Evolutionary conservation across 2,329 filamentous ascomycete species (phyloP), one percentile per base, ranked within the genome.

Genomic region (Claviceps monticola): DNA sequence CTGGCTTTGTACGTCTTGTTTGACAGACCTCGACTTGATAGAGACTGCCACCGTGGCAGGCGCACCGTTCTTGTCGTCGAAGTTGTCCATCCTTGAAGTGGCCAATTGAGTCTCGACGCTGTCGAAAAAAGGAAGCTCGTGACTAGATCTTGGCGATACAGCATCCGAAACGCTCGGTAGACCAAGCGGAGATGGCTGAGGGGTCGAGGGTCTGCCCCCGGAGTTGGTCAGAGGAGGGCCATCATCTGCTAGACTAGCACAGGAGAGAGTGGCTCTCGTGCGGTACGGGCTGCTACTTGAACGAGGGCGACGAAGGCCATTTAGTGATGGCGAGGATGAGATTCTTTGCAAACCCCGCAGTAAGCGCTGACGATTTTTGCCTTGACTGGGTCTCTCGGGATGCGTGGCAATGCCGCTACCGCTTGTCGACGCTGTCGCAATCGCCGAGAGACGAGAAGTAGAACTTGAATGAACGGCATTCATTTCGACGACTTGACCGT

Each of bases 301-400:
- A 52, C 82, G 76, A 26, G 80, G 71, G 54, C 84, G 79, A 52
- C 80, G 76, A 51, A 82, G 66, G 53, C 78, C 78, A 42, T 77
- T 73, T 49, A 95, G 70, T 16, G 85, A 86, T 1, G 86, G 83
- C 6, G 84, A 88, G 0, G 88, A 95, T 11, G 86, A 83, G 61
- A 94, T 91, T 53, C 87, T 83, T 56, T 91, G 84, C 48, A 95
- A 75, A 36, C 83, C 80, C 56, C 82, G 81, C 17, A 94, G 71
- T 37, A 95, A 68, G 54, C 83, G 80, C 59, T 83, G 80, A 46
- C 85, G 79, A 50, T 80, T 78, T 64, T 83, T 88, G 52, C 78
- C 72, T 66, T 84, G 88, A 26, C 56, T 46, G 47, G 61, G 57
- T 51, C 60, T 54, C 36, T 64, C 63, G 56, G 61, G 57, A 44